Conservation (phyloP, 208 protist species). For the Entamoeba dispar region DNA sequence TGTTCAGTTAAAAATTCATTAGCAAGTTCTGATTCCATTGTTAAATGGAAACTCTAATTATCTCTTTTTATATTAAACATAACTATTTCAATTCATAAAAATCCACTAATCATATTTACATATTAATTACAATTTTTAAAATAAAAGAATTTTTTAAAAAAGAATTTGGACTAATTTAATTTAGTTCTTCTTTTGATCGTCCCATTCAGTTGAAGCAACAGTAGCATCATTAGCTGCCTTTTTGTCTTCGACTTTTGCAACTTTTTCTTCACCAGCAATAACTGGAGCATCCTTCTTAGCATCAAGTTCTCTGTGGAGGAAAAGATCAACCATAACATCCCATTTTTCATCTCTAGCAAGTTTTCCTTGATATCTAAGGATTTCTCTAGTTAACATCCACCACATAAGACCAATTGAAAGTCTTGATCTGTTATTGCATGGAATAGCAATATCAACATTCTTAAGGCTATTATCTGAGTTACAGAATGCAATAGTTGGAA, state of each 20-base stretch:
- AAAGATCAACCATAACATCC: constrained; percentile 94
- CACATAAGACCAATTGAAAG: constrained; percentile 88
- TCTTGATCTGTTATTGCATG: constrained; percentile 76
- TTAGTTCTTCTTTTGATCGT: not conserved
- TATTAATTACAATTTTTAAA: too few species aligned
- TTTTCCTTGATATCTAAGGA: constrained; percentile 70
- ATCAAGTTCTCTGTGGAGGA: constrained; percentile 88
- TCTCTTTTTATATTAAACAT: too few species aligned
- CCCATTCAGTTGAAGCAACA: not conserved
- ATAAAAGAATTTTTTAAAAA: too few species aligned
- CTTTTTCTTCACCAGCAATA: constrained; percentile 21
- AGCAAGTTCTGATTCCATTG: too few species aligned
- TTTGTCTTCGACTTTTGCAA: not conserved
- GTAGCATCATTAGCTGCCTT: not conserved
- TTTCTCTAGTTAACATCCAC: constrained; percentile 90
- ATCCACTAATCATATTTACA: too few species aligned
- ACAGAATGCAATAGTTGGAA: constrained; percentile 92
- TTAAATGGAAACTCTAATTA: too few species aligned
- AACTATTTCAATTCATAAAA: too few species aligned
- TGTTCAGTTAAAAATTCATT: too few species aligned
- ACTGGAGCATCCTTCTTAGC: constrained; percentile 46
- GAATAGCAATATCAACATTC: constrained; percentile 89
- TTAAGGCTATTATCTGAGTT: constrained; percentile 79
- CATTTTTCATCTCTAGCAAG: constrained; percentile 65
- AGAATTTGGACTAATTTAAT: too few species aligned